Evolutionary conservation across 2,329 filamentous ascomycete genomes (phyloP).

Genomic region (Colletotrichum trifolii): DNA sequence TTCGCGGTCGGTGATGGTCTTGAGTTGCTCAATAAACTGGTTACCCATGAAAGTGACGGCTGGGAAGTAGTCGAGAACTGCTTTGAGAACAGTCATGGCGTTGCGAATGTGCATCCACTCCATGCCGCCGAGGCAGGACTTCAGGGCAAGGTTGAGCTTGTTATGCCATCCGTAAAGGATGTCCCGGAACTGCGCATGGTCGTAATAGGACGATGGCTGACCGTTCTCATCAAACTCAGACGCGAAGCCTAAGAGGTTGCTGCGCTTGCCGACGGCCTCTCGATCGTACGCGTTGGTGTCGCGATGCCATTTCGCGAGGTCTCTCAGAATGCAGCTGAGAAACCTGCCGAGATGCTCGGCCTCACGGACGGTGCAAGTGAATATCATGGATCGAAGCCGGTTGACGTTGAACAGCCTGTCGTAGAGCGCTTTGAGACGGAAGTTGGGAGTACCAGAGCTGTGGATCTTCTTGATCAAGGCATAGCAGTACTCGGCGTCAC

Average conservation of each 20-base stretch:
- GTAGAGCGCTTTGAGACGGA: slow-evolving; percentile 86
- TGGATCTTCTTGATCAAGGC: slow-evolving; percentile 90
- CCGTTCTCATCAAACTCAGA: slow-evolving; percentile 77
- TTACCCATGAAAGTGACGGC: slow-evolving; percentile 88
- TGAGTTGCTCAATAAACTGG: slow-evolving; percentile 71
- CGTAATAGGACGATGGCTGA: slow-evolving; percentile 77
- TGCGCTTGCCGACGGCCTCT: slow-evolving; percentile 72
- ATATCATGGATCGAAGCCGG: slow-evolving; percentile 83
- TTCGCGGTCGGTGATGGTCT: slow-evolving; percentile 73
- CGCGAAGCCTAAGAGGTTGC: slow-evolving; percentile 78
- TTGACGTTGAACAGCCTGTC: slow-evolving; percentile 88
- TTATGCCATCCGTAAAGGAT: slow-evolving; percentile 92
- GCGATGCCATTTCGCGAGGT: slow-evolving; percentile 84
- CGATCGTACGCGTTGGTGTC: slow-evolving; percentile 74
- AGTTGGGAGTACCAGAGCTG: slow-evolving; percentile 83
- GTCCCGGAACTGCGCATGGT: slow-evolving; percentile 87
- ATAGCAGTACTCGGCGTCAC: slow-evolving; percentile 90
- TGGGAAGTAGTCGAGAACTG: slow-evolving; percentile 84
- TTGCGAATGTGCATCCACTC: slow-evolving; percentile 99
- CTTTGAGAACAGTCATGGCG: slow-evolving; percentile 88
- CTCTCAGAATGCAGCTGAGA: slow-evolving; percentile 81
- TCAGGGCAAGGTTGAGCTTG: slow-evolving; percentile 81
- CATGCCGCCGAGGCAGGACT: slow-evolving; percentile 80
- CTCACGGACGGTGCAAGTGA: slow-evolving; percentile 89
- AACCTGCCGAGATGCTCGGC: slow-evolving; percentile 95